These are phyloP conservation scores for Castanea crenata DNA, from an alignment of 306 rosid species.

Conservation along the genomic window DNA sequence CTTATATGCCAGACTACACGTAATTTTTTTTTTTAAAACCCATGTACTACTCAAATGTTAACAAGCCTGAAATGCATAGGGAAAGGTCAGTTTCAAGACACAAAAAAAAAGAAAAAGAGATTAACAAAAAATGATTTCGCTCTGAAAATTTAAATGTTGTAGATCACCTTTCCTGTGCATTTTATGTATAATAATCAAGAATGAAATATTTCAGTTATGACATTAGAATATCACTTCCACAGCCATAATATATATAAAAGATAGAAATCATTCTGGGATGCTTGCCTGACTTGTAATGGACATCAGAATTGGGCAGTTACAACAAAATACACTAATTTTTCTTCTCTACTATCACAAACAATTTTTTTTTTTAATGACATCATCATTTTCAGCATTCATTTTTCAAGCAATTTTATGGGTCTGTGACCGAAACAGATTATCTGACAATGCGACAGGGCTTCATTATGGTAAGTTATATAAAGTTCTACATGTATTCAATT, in stretches of 20 bases:
- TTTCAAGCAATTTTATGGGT: slow-evolving; percentile 37
- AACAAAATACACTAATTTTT: neutral
- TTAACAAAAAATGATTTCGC: too few relatives aligned
- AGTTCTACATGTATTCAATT: neutral
- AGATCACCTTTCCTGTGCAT: neutral
- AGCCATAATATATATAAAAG: too few relatives aligned
- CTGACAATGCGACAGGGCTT: slow-evolving; percentile 33
- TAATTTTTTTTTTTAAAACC: too few relatives aligned
- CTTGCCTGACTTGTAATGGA: neutral
- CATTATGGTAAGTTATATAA: slow-evolving; percentile 19
- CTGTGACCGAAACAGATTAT: slow-evolving; percentile 37
- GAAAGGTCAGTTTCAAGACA: too few relatives aligned
- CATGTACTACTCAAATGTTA: too few relatives aligned
- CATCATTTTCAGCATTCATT: slow-evolving; percentile 21
- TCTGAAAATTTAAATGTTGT: neutral
- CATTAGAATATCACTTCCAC: neutral
- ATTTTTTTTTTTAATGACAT: neutral
- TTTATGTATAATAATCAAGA: neutral
- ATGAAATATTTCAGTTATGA: neutral
- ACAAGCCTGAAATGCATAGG: too few relatives aligned
- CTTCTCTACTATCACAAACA: neutral
- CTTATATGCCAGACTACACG: too few relatives aligned
- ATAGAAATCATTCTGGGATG: neutral
- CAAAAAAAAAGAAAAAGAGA: too few relatives aligned
- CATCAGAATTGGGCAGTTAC: neutral